phyloP scores from a whole-genome alignment of 2,329 filamentous ascomycete species.

The Clonostachys rhizophaga region DNA sequence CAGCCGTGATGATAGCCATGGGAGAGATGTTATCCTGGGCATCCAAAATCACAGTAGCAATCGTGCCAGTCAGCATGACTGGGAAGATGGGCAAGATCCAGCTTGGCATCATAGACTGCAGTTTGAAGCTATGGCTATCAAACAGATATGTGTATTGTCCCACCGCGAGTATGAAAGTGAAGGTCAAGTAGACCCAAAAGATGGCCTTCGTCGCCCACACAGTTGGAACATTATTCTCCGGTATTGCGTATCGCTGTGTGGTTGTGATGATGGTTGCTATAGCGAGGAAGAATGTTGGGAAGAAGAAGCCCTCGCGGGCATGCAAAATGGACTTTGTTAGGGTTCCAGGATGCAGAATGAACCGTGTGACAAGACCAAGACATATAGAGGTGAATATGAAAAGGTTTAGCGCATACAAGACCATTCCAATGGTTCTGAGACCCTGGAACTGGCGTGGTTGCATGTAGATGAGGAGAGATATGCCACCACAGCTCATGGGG shows the following conservation, averaged over 20 bases:
- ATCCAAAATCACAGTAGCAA: conserved; percentile 62
- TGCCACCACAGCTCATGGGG: conserved; percentile 70
- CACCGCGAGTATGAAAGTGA: conserved; percentile 56
- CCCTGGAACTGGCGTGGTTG: conserved; percentile 63
- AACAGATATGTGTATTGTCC: conserved; percentile 67
- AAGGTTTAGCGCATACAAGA: conserved; percentile 65
- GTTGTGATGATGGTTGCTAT: conserved; percentile 64
- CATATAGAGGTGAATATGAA: conserved; percentile 56
- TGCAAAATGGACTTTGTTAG: conserved; percentile 54
- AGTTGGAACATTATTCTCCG: conserved; percentile 10
- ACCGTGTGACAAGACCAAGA: conserved; percentile 51
- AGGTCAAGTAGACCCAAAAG: conserved; percentile 66
- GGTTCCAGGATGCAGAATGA: conserved; percentile 51
- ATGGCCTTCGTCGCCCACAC: conserved; percentile 20
- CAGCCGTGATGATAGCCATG: conserved; percentile 52
- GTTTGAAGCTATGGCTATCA: conserved; percentile 47
- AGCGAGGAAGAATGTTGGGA: conserved; percentile 68
- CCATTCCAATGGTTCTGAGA: conserved; percentile 57
- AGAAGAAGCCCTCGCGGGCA: conserved; percentile 65
- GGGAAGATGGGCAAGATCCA: conserved; percentile 74
- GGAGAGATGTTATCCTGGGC: too few relatives aligned
- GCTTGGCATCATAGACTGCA: conserved; percentile 69
- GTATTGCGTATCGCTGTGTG: conserved; percentile 61
- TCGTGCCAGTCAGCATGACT: conserved; percentile 67
- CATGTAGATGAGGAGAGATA: conserved; percentile 59